Evolutionary conservation across 1,139 yeast species (phyloP).

Genomic region (Suhomyces choctaworum): DNA sequence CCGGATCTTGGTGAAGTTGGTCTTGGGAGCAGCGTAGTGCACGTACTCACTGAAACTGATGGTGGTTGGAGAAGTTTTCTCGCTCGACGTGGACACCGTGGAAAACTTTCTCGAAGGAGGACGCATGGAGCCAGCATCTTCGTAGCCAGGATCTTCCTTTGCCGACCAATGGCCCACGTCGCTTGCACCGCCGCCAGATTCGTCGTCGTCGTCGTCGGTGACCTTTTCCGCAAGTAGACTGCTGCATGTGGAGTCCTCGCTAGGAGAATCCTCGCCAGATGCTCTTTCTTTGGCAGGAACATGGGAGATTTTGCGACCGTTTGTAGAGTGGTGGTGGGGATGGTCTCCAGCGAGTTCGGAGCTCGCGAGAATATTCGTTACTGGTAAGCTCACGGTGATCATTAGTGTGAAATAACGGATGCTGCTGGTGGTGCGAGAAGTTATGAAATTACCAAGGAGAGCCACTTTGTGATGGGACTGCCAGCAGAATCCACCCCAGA

Average conservation of each 20-base stretch:
- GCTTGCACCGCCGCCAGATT: constrained; percentile 8
- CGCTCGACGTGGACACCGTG: constrained; percentile 15
- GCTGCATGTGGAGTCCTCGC: constrained; percentile 15
- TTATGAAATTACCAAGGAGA: constrained; percentile 51
- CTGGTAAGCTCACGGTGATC: constrained; percentile 63
- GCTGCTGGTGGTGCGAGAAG: constrained; percentile 51
- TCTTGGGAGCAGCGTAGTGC: constrained; percentile 72
- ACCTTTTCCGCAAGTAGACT: constrained; percentile 12
- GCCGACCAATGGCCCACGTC: constrained; percentile 9
- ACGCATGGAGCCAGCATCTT: constrained; percentile 3
- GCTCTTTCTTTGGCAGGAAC: constrained; percentile 11
- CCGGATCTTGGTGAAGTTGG: constrained; percentile 62
- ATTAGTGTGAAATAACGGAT: constrained; percentile 59
- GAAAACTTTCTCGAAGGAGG: constrained; percentile 21
- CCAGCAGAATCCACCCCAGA: constrained; percentile 74
- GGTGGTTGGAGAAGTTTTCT: constrained; percentile 19
- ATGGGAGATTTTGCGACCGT: constrained; percentile 24
- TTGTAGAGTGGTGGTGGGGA: constrained; percentile 20
- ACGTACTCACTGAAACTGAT: constrained; percentile 66
- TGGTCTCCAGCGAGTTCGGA: constrained; percentile 39
- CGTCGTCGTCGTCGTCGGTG: constrained; percentile 23
- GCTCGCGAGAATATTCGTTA: constrained; percentile 57
- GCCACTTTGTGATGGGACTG: constrained; percentile 70
- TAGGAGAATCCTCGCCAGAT: constrained; percentile 18
- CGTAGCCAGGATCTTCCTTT: constrained; percentile 13